Conservation (phyloP, 768 basidiomycete species). For the Podaxis mareebaensis region DNA sequence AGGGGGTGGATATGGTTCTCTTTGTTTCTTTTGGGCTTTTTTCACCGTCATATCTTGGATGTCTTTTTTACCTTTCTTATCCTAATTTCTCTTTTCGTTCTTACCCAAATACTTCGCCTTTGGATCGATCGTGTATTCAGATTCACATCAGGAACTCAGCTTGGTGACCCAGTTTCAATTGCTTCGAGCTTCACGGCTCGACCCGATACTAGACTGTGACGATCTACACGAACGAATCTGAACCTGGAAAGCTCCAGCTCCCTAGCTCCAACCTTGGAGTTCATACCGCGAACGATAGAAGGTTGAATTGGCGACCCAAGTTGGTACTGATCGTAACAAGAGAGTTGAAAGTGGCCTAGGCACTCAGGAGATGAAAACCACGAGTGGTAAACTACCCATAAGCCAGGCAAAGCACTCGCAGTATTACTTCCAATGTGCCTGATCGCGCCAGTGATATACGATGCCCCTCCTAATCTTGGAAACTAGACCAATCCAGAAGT, state of each 20-base stretch:
- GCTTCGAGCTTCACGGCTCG: background rate
- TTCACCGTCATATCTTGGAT: background rate
- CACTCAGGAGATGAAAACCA: background rate
- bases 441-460: background rate
- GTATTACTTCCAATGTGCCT: background rate
- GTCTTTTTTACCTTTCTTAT: background rate
- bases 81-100: background rate
- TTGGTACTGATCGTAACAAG: background rate
- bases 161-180: background rate
- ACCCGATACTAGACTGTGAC: background rate
- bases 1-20: background rate
- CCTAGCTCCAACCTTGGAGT: background rate
- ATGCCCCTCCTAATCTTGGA: background rate
- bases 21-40: background rate
- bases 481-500: background rate
- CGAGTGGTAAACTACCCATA: background rate
- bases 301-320: background rate
- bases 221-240: constrained; percentile 9
- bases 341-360: background rate
- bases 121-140: background rate
- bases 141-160: too few species aligned
- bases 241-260: background rate
- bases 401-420: background rate
- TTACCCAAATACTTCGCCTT: background rate
- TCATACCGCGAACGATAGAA: background rate